Percentiles rank a stretch among this genome's conserved stretches.
These are phyloP conservation scores for Talaromyces sp. DNA, from an alignment of 2,329 filamentous ascomycete genomes.

Conservation along the genomic window DNA sequence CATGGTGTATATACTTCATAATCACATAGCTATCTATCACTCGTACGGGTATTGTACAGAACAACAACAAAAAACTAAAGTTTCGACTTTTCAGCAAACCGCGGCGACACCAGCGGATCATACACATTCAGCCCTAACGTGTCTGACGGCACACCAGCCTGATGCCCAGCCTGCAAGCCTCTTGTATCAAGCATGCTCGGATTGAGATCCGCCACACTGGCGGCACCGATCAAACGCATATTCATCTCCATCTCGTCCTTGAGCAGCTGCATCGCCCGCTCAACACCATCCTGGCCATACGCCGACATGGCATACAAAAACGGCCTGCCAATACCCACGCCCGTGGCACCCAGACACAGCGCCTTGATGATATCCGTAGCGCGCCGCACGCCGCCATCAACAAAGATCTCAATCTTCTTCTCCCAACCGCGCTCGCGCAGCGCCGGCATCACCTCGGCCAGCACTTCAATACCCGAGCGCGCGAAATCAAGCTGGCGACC, in stretches of 20 bases:
- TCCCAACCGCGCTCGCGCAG: slow-evolving; percentile 69
- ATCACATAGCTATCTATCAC: background rate
- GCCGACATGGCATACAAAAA: slow-evolving; percentile 96
- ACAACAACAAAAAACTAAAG: slow-evolving; percentile 21
- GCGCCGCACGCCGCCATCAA: slow-evolving; percentile 85
- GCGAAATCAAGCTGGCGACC: slow-evolving; percentile 91
- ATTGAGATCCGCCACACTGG: slow-evolving; percentile 69
- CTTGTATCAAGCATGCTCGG: slow-evolving; percentile 74
- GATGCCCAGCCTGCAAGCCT: slow-evolving; percentile 58
- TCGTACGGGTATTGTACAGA: background rate
- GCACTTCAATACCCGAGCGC: slow-evolving; percentile 79
- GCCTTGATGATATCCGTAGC: slow-evolving; percentile 96
- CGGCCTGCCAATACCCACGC: slow-evolving; percentile 88
- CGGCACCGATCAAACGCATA: slow-evolving; percentile 87
- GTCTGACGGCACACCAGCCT: slow-evolving; percentile 56
- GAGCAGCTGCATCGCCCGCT: slow-evolving; percentile 84
- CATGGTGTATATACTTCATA: slow-evolving; percentile 2
- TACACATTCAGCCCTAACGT: slow-evolving; percentile 55
- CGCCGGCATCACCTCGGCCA: slow-evolving; percentile 89
- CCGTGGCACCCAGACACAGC: slow-evolving; percentile 82
- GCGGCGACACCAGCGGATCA: slow-evolving; percentile 47
- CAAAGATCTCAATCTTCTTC: slow-evolving; percentile 75
- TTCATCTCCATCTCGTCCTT: slow-evolving; percentile 99
- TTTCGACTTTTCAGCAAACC: slow-evolving; percentile 46
- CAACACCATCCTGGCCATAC: slow-evolving; percentile 81